Evolutionary conservation across 441 rosid genomes (phyloP), one percentile per base, ranked within the genome.

Genomic region (Pelargonium citronellum): DNA sequence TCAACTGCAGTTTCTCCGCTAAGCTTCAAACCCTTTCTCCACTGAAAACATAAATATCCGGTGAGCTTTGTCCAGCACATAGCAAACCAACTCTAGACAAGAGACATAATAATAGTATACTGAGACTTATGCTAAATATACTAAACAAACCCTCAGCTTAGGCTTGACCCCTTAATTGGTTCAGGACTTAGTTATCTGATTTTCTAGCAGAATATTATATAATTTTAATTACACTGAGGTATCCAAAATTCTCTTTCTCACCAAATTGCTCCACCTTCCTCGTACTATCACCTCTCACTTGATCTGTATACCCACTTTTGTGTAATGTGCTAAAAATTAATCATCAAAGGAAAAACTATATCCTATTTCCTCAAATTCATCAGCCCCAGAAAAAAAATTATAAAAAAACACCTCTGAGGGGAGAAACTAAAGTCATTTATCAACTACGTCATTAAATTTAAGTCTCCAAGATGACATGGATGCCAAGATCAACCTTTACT

Each of bases 21-120:
- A 57, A 95, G 95, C 86, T 91, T 95, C 89, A 95, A 83, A 68
- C 98, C 97, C 79, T 87, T 92, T 82, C 99, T 91, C 98, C 99
- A 95, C 99, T 95, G 87, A 73, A 81, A 80, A 61, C 44, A 79
- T 58, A 68, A 61, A 77, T 72, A 64, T 12, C 53, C 17, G 22
- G 62, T 64, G 24, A 73, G 53, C 30, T 64, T 61, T 61, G 39
- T 30, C 41, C 67, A 65, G 47, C 17, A 24, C 20, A 19, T 22
- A 55, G 34, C 19, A 69, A 43, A 65, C 13, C 10, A 64, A 41
- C 46, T 64, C 27, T 16, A 44, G 60, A 66, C 41, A 49, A 7
- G 19, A 15, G 22, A 27, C 44, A 64, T 27, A 71, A 69, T 57
- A 17, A 15, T 5, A 13, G 1, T 8, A 57, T 57, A 30, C 7